A percentile compares a stretch with the other conserved stretches of the same genome.
These are phyloP conservation scores for Ophioceras dolichostomum DNA, from an alignment of 2,329 filamentous ascomycete species.

Conservation along the genomic window DNA sequence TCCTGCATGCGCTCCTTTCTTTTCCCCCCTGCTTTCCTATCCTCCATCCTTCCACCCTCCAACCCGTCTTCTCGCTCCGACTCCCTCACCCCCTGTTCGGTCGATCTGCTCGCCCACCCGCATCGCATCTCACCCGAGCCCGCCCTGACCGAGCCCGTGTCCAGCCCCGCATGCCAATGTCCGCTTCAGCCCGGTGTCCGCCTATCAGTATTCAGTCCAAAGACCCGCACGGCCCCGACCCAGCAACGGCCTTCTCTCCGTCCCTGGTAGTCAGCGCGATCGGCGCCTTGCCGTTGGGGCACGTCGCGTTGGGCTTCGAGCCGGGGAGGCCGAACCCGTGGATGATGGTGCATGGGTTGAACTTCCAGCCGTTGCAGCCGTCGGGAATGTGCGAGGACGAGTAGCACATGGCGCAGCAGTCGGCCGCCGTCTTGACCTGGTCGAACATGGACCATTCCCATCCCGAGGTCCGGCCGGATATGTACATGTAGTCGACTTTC, in stretches of 20 bases:
- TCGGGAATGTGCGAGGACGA: not conserved
- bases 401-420: conserved; percentile 1
- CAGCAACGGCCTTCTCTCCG: not conserved
- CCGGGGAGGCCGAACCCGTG: not conserved
- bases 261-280: too few species aligned
- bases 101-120: too few species aligned
- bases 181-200: not conserved
- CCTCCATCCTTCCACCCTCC: too few species aligned
- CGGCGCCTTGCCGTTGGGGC: not conserved
- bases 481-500: not conserved
- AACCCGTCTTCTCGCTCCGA: too few species aligned
- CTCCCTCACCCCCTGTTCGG: too few species aligned
- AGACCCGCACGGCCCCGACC: conserved; percentile 1
- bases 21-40: too few species aligned
- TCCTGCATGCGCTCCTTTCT: too few species aligned
- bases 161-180: too few species aligned
- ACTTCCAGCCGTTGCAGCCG: conserved; percentile 3
- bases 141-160: too few species aligned
- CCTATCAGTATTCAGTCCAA: too few species aligned
- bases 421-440: not conserved
- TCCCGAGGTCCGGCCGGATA: not conserved
- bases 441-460: not conserved
- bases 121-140: too few species aligned
- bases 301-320: not conserved
- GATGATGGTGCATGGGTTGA: conserved; percentile 1